Base-by-base conservation (phyloP, 164 flowering plant genomes). In the Tetracentron sinense region DNA sequence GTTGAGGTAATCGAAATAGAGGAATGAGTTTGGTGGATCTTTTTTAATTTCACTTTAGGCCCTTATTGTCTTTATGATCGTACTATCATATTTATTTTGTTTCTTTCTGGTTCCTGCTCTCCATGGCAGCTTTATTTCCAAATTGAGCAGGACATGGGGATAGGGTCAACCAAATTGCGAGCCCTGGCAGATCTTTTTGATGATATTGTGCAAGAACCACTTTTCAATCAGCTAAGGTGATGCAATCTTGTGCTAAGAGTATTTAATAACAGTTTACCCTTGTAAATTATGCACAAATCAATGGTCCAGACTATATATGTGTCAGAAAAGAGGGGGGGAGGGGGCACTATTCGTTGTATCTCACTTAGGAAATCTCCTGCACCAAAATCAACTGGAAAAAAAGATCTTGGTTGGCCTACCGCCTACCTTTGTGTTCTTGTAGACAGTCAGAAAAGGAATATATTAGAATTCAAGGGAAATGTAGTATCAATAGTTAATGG, bases 141-240 rank as follows among this genome's bases (percentile, higher is more conserved):
- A 82, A 85, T 95, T 73, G 97, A 85, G 72, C 93, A 75, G 53
- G 99, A 92, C 61, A 54, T 46, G 54, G 87, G 81, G 47, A 53
- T 44, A 19, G 79, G 79, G 22, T 65, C 80, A 22, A 75, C 66
- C 52, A 86, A 69, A 75, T 63, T 83, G 74, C 86, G 84, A 76
- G 97, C 90, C 17, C 55, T 88, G 54, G 64, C 76, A 7, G 96
- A 91, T 77, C 89, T 95, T 56, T 88, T 95, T 80, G 82, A 84
- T 77, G 96, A 92, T 70, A 95, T 95, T 62, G 80, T 92, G 56
- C 86, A 78, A 68, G 99, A 95, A 68, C 97, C 97, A 57, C 69
- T 81, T 63, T 95, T 89, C 71, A 81, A 95, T 82, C 96, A 88
- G 77, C 82, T 95, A 62, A 89, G 99, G 99, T 94, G 72, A 72